Conservation (phyloP, 345 rosid genomes). For the Nephelium lappaceum region DNA sequence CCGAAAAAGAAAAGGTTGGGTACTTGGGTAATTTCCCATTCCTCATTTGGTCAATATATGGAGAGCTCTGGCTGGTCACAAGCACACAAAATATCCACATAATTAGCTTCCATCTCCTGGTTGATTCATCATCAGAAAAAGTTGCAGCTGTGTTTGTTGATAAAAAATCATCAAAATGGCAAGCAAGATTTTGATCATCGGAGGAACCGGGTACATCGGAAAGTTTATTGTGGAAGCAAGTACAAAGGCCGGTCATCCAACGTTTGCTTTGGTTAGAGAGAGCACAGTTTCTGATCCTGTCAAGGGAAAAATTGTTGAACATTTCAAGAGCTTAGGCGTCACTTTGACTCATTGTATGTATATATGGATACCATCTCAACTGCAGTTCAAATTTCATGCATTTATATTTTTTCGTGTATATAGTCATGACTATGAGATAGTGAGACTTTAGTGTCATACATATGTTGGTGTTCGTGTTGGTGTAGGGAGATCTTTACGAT, state of each 20-base stretch:
- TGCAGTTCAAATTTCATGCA: neutral
- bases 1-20: neutral
- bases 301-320: constrained; percentile 52
- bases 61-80: constrained; percentile 4
- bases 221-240: constrained; percentile 68
- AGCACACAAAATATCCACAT: neutral
- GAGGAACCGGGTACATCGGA: constrained; percentile 81
- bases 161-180: constrained; percentile 40
- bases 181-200: constrained; percentile 68
- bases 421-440: neutral
- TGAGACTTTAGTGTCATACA: neutral
- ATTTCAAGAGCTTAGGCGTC: constrained; percentile 60
- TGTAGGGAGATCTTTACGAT: constrained; percentile 62
- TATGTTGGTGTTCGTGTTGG: neutral
- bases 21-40: neutral
- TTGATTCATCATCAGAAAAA: neutral
- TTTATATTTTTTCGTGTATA: neutral
- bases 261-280: constrained; percentile 66
- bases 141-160: neutral
- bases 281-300: constrained; percentile 50
- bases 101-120: neutral
- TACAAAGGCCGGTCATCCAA: constrained; percentile 57
- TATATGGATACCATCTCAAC: neutral
- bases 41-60: constrained; percentile 8
- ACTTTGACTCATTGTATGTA: constrained; percentile 54